Conservation (phyloP, 805 yeast species). For the Debaryomyces tyrocola region DNA sequence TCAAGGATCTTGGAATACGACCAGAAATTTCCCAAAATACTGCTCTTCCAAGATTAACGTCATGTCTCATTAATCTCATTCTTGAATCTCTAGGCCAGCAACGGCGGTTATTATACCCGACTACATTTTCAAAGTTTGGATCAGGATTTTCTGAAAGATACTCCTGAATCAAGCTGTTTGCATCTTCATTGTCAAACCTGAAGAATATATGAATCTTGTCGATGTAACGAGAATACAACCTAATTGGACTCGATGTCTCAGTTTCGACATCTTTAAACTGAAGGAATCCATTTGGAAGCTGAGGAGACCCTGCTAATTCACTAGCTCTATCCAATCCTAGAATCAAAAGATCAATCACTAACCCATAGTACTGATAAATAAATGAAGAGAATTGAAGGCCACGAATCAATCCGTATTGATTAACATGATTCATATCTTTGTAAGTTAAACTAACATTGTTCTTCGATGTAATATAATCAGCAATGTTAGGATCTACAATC, state of each 20-base stretch:
- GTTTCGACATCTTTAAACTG: slow-evolving; percentile 60
- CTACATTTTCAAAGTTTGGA: slow-evolving; percentile 83
- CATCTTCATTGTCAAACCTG: slow-evolving; percentile 70
- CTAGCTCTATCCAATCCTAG: slow-evolving; percentile 85
- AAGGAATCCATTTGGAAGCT: slow-evolving; percentile 72
- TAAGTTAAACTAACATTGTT: slow-evolving; percentile 79
- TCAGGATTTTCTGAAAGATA: slow-evolving; percentile 84
- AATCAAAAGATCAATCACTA: slow-evolving; percentile 76
- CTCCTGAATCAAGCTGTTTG: slow-evolving; percentile 72
- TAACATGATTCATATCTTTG: slow-evolving; percentile 94
- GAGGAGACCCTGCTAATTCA: slow-evolving; percentile 80
- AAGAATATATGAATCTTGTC: slow-evolving; percentile 81
- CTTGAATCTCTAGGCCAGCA: slow-evolving; percentile 96
- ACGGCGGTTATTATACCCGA: slow-evolving; percentile 81
- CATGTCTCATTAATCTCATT: slow-evolving; percentile 87
- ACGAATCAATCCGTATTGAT: slow-evolving; percentile 81
- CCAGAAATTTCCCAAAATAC: slow-evolving; percentile 86
- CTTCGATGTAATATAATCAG: slow-evolving; percentile 91
- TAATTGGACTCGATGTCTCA: slow-evolving; percentile 72
- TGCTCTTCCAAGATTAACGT: slow-evolving; percentile 90
- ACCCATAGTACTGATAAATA: slow-evolving; percentile 85
- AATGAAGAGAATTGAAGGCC: slow-evolving; percentile 92
- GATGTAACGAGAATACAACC: slow-evolving; percentile 77
- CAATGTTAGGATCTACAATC: slow-evolving; percentile 84
- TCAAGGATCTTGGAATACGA: slow-evolving; percentile 74